Conservation (phyloP, 331 rosid genomes). For the Quercus tomentella region DNA sequence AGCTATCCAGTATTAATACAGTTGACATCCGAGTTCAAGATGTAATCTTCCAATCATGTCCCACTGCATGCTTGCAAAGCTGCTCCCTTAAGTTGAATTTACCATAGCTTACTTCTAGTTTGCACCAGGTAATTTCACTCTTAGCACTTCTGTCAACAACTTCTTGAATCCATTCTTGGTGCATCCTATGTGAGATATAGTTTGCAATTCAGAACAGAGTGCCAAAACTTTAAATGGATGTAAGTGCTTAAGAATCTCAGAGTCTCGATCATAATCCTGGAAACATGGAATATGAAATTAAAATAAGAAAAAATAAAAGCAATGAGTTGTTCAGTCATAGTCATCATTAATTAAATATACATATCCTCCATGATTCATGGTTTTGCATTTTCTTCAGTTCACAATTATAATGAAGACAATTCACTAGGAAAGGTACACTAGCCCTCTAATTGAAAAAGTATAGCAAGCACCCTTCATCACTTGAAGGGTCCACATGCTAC, state of each 20-base stretch:
- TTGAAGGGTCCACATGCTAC: background rate
- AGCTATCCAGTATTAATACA: background rate
- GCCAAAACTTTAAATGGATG: conserved; percentile 53
- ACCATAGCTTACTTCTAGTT: background rate
- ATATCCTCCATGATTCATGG: background rate
- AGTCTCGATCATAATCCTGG: conserved; percentile 94
- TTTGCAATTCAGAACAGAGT: conserved; percentile 56
- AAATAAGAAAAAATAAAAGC: background rate
- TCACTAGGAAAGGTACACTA: background rate
- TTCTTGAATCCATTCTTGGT: conserved; percentile 59
- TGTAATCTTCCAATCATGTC: background rate
- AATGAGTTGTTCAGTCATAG: background rate
- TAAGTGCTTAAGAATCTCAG: conserved; percentile 45
- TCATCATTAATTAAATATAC: background rate
- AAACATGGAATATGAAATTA: background rate
- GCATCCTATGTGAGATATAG: conserved; percentile 34
- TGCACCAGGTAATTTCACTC: conserved; percentile 21
- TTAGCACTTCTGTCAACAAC: conserved; percentile 44
- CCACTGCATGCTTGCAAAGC: background rate
- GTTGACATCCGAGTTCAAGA: background rate
- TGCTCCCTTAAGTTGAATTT: background rate
- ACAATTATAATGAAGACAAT: background rate
- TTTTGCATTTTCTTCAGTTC: background rate
- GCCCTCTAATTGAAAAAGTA: background rate
- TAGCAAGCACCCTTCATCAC: background rate